These are phyloP conservation scores for Yarrowia sp. DNA, from an alignment of 805 yeast species.

Conservation along the genomic window DNA sequence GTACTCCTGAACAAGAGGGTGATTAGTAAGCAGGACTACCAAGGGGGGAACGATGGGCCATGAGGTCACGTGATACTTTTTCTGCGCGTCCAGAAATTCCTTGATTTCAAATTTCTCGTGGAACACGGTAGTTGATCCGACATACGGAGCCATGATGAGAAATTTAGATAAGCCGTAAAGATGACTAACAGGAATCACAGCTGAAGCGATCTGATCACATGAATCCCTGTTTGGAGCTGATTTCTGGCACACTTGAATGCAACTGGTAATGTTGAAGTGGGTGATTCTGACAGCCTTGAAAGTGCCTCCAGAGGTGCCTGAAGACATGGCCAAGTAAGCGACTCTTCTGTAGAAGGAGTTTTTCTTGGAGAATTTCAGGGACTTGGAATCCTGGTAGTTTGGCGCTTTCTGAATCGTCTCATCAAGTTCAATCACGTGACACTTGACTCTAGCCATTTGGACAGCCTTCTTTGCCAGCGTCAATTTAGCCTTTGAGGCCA, in stretches of 20 bases:
- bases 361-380: background rate
- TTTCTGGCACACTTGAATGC: slow-evolving; percentile 8
- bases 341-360: background rate
- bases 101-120: slow-evolving; percentile 40
- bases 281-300: slow-evolving; percentile 11
- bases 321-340: slow-evolving; percentile 1
- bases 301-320: background rate
- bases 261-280: slow-evolving; percentile 43
- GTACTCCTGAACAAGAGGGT: slow-evolving; percentile 45
- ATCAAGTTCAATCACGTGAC: background rate
- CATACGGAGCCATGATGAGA: slow-evolving; percentile 33
- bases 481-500: background rate
- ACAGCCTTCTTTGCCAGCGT: background rate
- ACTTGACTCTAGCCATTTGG: background rate
- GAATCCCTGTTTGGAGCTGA: background rate
- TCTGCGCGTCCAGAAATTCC: slow-evolving; percentile 34
- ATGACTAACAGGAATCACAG: slow-evolving; percentile 37
- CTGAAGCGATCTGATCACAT: slow-evolving; percentile 37
- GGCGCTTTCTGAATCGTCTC: background rate
- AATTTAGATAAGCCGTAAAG: slow-evolving; percentile 37
- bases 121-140: slow-evolving; percentile 33
- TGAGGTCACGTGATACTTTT: slow-evolving; percentile 40
- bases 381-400: background rate
- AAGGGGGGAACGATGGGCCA: slow-evolving; percentile 46
- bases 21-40: slow-evolving; percentile 48